Conservation (phyloP, 805 yeast genomes). For the Candida caryicola region DNA sequence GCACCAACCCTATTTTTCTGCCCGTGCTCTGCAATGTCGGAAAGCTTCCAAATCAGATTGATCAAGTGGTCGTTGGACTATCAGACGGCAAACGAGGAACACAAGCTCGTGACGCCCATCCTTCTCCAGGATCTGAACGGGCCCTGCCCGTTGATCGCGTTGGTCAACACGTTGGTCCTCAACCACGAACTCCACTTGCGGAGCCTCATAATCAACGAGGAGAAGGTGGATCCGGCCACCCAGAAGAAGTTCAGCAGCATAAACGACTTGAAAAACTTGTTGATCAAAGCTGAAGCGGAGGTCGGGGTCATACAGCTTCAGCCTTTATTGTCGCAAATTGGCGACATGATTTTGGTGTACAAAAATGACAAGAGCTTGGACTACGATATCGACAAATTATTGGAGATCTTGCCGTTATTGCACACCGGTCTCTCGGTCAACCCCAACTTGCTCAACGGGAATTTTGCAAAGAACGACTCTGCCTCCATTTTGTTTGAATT, state of each 20-base stretch:
- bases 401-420: constrained; percentile 58
- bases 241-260: constrained; percentile 13
- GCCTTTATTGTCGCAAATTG: constrained; percentile 48
- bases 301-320: constrained; percentile 23
- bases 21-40: neutral
- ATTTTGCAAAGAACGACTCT: constrained; percentile 48
- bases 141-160: constrained; percentile 82
- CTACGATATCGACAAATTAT: constrained; percentile 38
- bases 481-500: constrained; percentile 57
- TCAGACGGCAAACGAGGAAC: constrained; percentile 16
- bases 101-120: constrained; percentile 47
- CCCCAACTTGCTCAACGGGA: constrained; percentile 56
- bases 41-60: constrained; percentile 17
- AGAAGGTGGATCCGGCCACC: constrained; percentile 1
- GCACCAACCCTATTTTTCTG: too few species aligned
- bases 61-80: constrained; percentile 30
- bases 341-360: constrained; percentile 37
- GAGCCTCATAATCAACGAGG: constrained; percentile 8
- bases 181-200: constrained; percentile 34
- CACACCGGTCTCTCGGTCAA: constrained; percentile 72
- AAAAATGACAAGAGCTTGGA: constrained; percentile 20
- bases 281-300: constrained; percentile 10
- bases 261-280: constrained; percentile 14
- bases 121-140: constrained; percentile 80
- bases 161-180: constrained; percentile 66